These are phyloP conservation scores for Dianthus caryophyllus DNA, from an alignment of 148 eudicot species.

Conservation along the genomic window DNA sequence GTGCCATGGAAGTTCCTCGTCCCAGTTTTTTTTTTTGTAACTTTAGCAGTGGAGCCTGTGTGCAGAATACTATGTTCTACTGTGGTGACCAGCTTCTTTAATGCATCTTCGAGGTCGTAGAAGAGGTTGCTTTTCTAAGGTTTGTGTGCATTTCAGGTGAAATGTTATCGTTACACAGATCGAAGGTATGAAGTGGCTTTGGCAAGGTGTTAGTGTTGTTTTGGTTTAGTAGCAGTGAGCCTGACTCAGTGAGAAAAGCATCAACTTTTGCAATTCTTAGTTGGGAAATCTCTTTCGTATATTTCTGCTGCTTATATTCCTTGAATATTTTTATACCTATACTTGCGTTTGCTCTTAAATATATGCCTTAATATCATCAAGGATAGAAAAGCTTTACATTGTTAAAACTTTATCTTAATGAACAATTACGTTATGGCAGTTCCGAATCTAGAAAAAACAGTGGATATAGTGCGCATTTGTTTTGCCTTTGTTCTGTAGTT, in stretches of 20 bases:
- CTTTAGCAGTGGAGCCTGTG: background rate
- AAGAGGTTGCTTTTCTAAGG: constrained; percentile 17
- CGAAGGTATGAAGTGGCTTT: constrained; percentile 22
- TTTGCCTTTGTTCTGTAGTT: background rate
- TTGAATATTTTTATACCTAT: background rate
- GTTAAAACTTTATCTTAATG: background rate
- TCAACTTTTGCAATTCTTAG: constrained; percentile 14
- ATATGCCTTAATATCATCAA: background rate
- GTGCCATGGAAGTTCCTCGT: background rate
- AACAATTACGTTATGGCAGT: background rate
- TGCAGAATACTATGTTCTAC: background rate
- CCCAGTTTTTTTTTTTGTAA: background rate
- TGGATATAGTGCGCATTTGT: background rate
- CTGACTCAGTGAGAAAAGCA: constrained; percentile 20
- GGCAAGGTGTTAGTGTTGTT: constrained; percentile 14
- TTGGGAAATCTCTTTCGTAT: background rate
- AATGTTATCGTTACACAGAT: constrained; percentile 17
- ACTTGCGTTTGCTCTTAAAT: background rate
- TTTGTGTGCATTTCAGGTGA: constrained; percentile 21
- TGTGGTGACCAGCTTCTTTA: constrained; percentile 3
- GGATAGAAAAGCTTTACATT: background rate
- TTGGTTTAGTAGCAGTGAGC: constrained; percentile 12
- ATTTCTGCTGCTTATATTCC: background rate
- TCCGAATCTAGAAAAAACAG: background rate
- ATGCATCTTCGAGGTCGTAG: constrained; percentile 2